Base-by-base conservation (phyloP, 2,329 filamentous ascomycete genomes). In the Neocatenulostroma microsporum region DNA sequence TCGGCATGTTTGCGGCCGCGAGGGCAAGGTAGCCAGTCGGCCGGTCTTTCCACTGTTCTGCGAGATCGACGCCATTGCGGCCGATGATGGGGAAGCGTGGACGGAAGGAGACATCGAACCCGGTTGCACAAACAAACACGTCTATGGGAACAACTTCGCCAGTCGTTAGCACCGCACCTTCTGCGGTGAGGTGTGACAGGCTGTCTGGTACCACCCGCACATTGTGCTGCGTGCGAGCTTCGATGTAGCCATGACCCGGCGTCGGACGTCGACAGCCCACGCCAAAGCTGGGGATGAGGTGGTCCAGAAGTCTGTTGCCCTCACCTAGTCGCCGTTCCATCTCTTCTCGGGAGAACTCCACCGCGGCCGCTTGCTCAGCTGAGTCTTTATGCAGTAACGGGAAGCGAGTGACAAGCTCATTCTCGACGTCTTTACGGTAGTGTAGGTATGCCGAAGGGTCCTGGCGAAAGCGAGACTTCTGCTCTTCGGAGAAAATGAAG, bases 211-310 rank as follows among this genome's bases (percentile, higher is more conserved):
- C 43, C 8, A 58, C 34, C 4, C 44, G 49, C 2, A 55, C 45
- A 34, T 60, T 57, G 10, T 41, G 20, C n/a, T 42, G 44, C 6
- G 41, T 44, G 25, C 66, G 54, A 3, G 59, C 51, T 40, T 67
- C 58, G 7, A 68, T 50, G 37, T 64, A 68, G 2, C 62, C 60
- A 6, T 55, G 56, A 8, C 60, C 63, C 2, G 70, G 71, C 0
- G 69, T 72, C 11, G 70, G 47, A 5, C 70, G 57, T 5, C 69
- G 57, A 40, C 70, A 73, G 2, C 68, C 69, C 3, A 63, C 63
- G 2, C 62, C 57, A 33, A 63, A 68, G 11, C 55, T 57, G 0
- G 66, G 66, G 4, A 67, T 54, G 4, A 68, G 18, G 15, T 15
- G 21, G 14, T 21, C 18, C 8, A 15, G 8, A 8, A 23, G 9